A percentile compares a stretch with the other conserved stretches of the same genome.
Conservation (phyloP, 495 filamentous ascomycete species). For the Cetradonia linearis region DNA sequence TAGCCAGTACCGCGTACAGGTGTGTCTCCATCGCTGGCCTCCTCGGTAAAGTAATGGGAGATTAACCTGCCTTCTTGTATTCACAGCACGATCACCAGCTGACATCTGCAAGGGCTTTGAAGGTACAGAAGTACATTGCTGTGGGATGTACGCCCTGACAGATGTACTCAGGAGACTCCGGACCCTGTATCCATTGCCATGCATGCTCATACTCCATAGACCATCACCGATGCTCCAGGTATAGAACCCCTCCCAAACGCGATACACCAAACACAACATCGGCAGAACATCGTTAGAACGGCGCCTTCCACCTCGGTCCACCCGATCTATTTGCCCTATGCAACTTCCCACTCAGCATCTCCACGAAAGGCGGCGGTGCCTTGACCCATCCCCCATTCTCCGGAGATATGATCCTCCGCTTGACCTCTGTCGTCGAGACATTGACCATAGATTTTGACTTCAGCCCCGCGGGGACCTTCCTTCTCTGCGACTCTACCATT, state of each 20-base stretch:
- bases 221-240: too few species aligned
- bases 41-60: too few species aligned
- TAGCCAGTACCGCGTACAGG: too few species aligned
- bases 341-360: conserved; percentile 12
- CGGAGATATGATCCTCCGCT: background rate
- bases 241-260: background rate
- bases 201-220: background rate
- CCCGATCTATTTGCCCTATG: conserved; percentile 11
- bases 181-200: background rate
- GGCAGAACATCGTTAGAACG: conserved; percentile 5
- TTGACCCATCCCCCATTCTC: conserved; percentile 17
- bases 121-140: too few species aligned
- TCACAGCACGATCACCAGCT: too few species aligned
- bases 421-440: background rate
- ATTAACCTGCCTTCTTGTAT: too few species aligned
- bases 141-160: too few species aligned
- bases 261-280: background rate
- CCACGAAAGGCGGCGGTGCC: conserved; percentile 9
- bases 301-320: conserved; percentile 20
- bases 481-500: background rate
- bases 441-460: conserved; percentile 14
- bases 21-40: too few species aligned
- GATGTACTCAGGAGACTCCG: background rate
- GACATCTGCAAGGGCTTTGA: too few species aligned
- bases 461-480: background rate